Evolutionary conservation across 2,329 filamentous ascomycete species (phyloP), one percentile per base, ranked within the genome.

Genomic region (Xylariales sp.): DNA sequence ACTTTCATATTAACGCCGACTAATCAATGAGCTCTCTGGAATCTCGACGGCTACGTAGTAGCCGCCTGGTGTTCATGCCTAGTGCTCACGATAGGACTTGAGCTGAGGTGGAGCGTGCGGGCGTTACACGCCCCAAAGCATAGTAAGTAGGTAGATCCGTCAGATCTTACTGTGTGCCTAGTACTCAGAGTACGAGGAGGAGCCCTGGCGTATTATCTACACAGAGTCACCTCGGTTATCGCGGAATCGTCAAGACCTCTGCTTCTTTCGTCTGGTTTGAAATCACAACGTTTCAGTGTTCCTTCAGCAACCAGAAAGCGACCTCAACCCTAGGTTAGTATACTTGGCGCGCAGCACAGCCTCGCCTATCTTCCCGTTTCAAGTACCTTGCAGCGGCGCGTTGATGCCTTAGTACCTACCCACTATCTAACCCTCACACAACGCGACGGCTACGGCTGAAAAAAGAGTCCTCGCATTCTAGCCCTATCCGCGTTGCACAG

Each of bases 281-380:
- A 14, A 54, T 54, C 7, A 49, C 58, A 48, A 28, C 30, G 49
- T 54, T 54, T 46, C 39, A 36, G 18, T 14, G 36, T 43, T 30
- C 34, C 53, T 55, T 43, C 18, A 43, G 30, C 10, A 43, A 43
- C 14, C 18, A 8, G 14, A 28, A 18, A 43, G 16, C n/a, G 30
- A 43, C 7, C 18, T 10, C 16, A 28, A 10, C 12, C 23, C 5
- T 53, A 8, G 5, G 5, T 7, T 43, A 55, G 12, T 28, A 14
- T 39, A 36, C 53, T 55, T 43, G 36, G 50, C 41, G n/a, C 34
- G 63, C 52, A 52, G 63, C 57, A 55, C 45, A 46, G 28, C 50
- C 10, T 39, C 34, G 41, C 30, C 36, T 41, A 28, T 9, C 23
- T 53, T 58, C 54, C 45, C 48, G 14, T 32, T 52, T 52, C 28